phyloP scores from a whole-genome alignment of 2,329 filamentous ascomycete genomes.

The Xylariaceae sp. region DNA sequence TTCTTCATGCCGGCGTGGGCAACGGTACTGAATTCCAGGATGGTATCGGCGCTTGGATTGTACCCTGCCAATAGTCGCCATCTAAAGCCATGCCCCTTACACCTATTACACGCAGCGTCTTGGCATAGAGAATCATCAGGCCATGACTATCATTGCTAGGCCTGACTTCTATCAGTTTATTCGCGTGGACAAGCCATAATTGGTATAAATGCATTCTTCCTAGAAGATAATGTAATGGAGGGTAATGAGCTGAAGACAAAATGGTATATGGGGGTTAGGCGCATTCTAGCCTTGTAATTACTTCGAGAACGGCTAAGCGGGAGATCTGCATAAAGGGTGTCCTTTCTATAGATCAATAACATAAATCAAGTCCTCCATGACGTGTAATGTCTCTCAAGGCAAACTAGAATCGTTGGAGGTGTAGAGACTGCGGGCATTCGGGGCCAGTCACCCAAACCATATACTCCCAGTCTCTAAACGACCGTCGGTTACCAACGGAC shows the following conservation, averaged over 20 bases:
- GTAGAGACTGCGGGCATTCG: background rate
- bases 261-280: background rate
- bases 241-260: slow-evolving; percentile 18
- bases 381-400: background rate
- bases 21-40: slow-evolving; percentile 36
- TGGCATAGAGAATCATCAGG: slow-evolving; percentile 12
- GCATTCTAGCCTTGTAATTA: slow-evolving; percentile 9
- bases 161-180: slow-evolving; percentile 9
- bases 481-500: too few relatives aligned
- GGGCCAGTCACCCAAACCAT: too few relatives aligned
- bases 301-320: background rate
- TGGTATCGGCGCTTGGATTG: slow-evolving; percentile 42
- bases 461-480: too few relatives aligned
- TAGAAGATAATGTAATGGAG: slow-evolving; percentile 23
- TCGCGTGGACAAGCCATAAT: slow-evolving; percentile 10
- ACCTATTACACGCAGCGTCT: background rate
- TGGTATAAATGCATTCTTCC: slow-evolving; percentile 19
- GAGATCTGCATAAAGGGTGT: slow-evolving; percentile 1
- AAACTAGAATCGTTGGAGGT: background rate
- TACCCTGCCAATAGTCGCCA: slow-evolving; percentile 32
- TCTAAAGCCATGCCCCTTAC: slow-evolving; percentile 4
- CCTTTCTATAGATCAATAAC: slow-evolving; percentile 15
- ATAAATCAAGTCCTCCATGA: slow-evolving; percentile 6
- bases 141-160: background rate
- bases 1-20: slow-evolving; percentile 41